Conservation (phyloP, 305 asterid genomes). For the Fraxinus baroniana region DNA sequence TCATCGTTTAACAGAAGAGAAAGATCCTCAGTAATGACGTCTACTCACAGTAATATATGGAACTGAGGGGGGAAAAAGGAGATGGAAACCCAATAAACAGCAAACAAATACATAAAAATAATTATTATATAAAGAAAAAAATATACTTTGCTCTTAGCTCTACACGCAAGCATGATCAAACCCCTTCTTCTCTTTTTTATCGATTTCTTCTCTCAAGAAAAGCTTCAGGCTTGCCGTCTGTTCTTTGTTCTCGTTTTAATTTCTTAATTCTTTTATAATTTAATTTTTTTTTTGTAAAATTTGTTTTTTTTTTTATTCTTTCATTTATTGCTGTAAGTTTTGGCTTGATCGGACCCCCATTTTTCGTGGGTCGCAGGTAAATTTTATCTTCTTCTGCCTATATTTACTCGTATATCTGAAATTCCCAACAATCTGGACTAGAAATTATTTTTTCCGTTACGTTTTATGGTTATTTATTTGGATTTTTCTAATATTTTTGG, state of each 20-base stretch:
- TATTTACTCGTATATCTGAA: neutral
- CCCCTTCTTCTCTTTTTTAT: neutral
- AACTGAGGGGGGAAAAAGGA: neutral
- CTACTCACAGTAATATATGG: neutral
- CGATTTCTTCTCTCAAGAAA: neutral
- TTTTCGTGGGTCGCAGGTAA: conserved; percentile 25
- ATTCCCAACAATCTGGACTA: neutral
- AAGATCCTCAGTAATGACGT: neutral
- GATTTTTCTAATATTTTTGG: neutral
- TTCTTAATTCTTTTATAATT: conserved; percentile 9
- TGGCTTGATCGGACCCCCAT: conserved; percentile 24
- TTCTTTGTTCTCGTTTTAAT: neutral
- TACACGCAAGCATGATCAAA: neutral
- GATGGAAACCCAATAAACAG: neutral
- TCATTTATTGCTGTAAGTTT: conserved; percentile 27
- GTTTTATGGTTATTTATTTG: neutral
- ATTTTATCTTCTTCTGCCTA: neutral
- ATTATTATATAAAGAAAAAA: neutral
- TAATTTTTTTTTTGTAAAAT: neutral
- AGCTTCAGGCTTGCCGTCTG: neutral
- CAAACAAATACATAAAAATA: neutral
- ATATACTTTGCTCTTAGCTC: neutral
- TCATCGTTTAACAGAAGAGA: neutral
- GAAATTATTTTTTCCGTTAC: neutral
- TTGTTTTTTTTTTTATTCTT: conserved; percentile 19